A percentile compares a stretch with the other conserved stretches of the same genome.
Conservation (phyloP, 2,329 filamentous ascomycete species). For the Diaporthe helianthi region DNA sequence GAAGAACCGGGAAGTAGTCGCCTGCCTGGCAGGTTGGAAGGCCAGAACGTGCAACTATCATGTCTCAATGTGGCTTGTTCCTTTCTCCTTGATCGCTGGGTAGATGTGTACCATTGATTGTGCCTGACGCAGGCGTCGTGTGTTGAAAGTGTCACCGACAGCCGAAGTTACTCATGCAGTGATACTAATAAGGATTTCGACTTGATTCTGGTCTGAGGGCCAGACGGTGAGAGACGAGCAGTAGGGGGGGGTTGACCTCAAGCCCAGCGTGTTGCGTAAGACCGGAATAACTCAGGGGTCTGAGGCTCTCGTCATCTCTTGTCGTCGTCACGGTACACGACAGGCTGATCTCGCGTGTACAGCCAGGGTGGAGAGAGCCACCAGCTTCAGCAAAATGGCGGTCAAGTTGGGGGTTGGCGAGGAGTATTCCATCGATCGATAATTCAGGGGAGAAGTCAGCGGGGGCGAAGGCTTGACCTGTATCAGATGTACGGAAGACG, state of each 20-base stretch:
- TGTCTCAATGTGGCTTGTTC: background rate
- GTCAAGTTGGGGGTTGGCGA: slow-evolving; percentile 16
- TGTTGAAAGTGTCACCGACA: background rate
- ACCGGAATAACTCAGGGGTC: background rate
- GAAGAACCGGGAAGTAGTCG: background rate
- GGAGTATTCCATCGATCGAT: background rate
- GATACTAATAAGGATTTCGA: background rate
- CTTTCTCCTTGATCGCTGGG: too few species aligned
- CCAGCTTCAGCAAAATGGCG: slow-evolving; percentile 28
- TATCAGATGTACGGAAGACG: background rate
- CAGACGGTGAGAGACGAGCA: slow-evolving; percentile 14
- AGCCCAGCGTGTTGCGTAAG: slow-evolving; percentile 27
- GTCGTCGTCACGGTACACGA: slow-evolving; percentile 23
- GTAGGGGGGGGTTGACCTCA: slow-evolving; percentile 16
- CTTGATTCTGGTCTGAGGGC: background rate
- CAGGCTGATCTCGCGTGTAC: slow-evolving; percentile 29
- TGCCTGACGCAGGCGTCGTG: background rate
- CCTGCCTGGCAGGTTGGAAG: background rate
- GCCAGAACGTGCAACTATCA: background rate
- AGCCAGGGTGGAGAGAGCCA: background rate
- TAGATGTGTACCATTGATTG: background rate
- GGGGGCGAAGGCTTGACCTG: slow-evolving; percentile 19
- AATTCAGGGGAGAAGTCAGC: background rate
- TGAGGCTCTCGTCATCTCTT: slow-evolving; percentile 32
- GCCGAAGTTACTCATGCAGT: background rate